Conservation (phyloP, 2,329 filamentous ascomycete genomes). For the Leptosphaerulina australis region DNA sequence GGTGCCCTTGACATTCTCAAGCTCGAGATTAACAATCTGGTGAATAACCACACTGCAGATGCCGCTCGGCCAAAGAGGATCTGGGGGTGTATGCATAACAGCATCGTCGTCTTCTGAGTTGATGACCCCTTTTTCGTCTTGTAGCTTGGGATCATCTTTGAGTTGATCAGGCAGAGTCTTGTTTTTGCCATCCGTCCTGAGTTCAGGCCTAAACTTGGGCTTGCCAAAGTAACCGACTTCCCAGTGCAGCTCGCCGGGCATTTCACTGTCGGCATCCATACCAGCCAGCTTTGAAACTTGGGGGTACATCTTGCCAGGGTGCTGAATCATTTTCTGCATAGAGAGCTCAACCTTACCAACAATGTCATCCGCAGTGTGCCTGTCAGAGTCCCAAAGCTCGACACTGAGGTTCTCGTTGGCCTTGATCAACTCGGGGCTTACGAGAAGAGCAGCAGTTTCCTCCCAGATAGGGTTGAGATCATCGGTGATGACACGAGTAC, state of each 20-base stretch:
- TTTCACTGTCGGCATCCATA: slow-evolving; percentile 80
- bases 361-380: slow-evolving; percentile 89
- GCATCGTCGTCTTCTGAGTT: slow-evolving; percentile 79
- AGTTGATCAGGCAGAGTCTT: slow-evolving; percentile 75
- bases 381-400: slow-evolving; percentile 95
- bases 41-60: slow-evolving; percentile 86
- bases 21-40: slow-evolving; percentile 91
- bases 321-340: slow-evolving; percentile 92
- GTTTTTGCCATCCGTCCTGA: slow-evolving; percentile 87
- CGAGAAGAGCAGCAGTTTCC: slow-evolving; percentile 82
- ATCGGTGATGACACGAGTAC: slow-evolving; percentile 93
- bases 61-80: slow-evolving; percentile 95
- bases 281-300: slow-evolving; percentile 83
- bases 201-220: slow-evolving; percentile 80
- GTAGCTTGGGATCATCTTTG: slow-evolving; percentile 74
- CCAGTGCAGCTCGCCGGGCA: slow-evolving; percentile 95
- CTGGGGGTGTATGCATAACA: slow-evolving; percentile 86
- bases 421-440: slow-evolving; percentile 89
- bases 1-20: slow-evolving; percentile 89
- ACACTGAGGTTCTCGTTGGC: slow-evolving; percentile 91
- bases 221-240: slow-evolving; percentile 96
- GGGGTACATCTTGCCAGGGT: slow-evolving; percentile 90
- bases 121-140: slow-evolving; percentile 84
- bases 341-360: slow-evolving; percentile 93
- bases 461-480: slow-evolving; percentile 93